Base-by-base conservation (phyloP, 2,329 filamentous ascomycete genomes). In the Chrysoporthe austroafricana region DNA sequence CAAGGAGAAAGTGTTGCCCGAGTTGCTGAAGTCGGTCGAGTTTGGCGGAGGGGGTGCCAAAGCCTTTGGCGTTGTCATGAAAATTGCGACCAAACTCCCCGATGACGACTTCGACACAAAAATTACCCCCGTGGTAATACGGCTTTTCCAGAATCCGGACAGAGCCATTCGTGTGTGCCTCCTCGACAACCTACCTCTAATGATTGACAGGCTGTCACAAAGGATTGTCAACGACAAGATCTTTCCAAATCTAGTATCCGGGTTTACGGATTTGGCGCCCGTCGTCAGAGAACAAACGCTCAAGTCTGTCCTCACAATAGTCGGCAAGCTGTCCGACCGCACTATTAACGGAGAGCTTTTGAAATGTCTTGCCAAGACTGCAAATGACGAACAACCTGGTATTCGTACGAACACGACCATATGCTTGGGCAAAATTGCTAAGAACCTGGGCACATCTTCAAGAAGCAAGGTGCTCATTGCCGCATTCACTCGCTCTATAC, bases 331-430 rank as follows among this genome's bases (percentile, higher is more conserved):
- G 0, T 97, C 94, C 1, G 96, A 99, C 74, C 89, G 96, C 48
- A 92, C 92, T 8, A 90, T 98, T 73, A 99, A 99, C 73, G 95
- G 96, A 64, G 96, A 99, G 73, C 84, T 99, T 13, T 82, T 99
- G 32, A 92, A 91, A 73, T 91, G 97, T 75, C 85, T 99, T 39
- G 96, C 96, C 56, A 97, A 97, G 78, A 97, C 95, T 1, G 94
- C 96, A 58, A 99, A 98, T 73, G 96, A 99, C 71, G 96, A 98
- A 74, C 95, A 99, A 75, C 94, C 96, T 0, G 96, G 96, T 0
- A 99, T 99, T 72, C 88, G 96, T 70, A 99, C 96, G 9, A 99
- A 99, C 77, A 99, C 96, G 0, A 99, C 96, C 1, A 99, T 99
- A 66, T 98, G 95, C 76, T 81, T 99, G 0, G 96, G 96, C 32